These are phyloP conservation scores for Cyclocybe cylindracea DNA, from an alignment of 768 basidiomycete species.

Conservation along the genomic window DNA sequence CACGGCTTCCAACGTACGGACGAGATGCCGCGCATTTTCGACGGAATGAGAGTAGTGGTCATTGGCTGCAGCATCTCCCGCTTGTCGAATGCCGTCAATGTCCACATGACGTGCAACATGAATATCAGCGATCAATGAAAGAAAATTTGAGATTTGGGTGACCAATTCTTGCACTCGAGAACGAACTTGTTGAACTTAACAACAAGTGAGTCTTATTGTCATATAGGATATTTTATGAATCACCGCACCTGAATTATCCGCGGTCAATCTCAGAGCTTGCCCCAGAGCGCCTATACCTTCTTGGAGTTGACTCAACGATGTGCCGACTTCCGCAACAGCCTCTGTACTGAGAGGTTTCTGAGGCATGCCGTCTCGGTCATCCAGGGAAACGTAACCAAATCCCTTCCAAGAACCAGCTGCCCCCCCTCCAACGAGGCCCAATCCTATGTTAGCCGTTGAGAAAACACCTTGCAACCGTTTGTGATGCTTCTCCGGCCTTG, in stretches of 20 bases:
- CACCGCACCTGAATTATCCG: conserved; percentile 38
- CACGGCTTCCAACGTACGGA: conserved; percentile 69
- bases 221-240: background rate
- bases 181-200: conserved; percentile 42
- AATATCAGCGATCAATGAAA: conserved; percentile 64
- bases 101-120: conserved; percentile 83
- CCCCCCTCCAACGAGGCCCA: conserved; percentile 82
- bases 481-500: conserved; percentile 29
- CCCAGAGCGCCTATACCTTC: conserved; percentile 44
- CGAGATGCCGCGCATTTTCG: conserved; percentile 63
- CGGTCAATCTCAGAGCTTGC: conserved; percentile 30
- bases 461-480: conserved; percentile 68
- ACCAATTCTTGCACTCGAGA: conserved; percentile 50
- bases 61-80: conserved; percentile 44
- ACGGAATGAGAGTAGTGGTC: conserved; percentile 64
- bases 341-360: conserved; percentile 50
- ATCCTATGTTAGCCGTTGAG: conserved; percentile 62
- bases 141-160: conserved; percentile 56
- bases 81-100: conserved; percentile 69
- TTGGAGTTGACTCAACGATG: conserved; percentile 49
- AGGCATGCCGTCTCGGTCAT: conserved; percentile 49
- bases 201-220: background rate
- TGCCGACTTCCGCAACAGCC: conserved; percentile 54
- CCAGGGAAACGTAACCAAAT: conserved; percentile 74
- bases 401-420: conserved; percentile 79